Evolutionary conservation across 75 land plant species (phyloP).

Genomic region (Pinus tabuliformis): DNA sequence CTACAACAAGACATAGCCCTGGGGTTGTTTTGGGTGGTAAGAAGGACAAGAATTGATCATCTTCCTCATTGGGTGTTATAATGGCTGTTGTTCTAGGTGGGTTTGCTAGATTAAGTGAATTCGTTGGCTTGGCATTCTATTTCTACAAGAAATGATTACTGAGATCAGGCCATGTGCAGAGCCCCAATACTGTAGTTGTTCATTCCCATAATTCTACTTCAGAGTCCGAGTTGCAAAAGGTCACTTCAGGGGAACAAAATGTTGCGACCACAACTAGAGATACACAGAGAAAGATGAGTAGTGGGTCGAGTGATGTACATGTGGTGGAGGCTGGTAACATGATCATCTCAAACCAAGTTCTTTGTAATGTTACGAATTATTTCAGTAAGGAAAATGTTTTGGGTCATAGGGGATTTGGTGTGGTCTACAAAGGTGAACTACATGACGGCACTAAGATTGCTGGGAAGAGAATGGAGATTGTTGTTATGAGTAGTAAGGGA

Average conservation of each 20-base stretch:
- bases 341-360: conserved; percentile 78
- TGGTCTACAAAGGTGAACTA: conserved; percentile 69
- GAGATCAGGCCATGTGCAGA: conserved; percentile 23
- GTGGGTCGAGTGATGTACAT: conserved; percentile 31
- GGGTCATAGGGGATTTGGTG: conserved; percentile 55
- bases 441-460: conserved; percentile 84
- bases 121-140: conserved; percentile 15
- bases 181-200: conserved; percentile 33
- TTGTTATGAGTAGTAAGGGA: conserved; percentile 39
- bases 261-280: conserved; percentile 5
- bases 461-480: conserved; percentile 69
- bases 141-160: conserved; percentile 19
- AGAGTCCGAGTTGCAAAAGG: conserved; percentile 43
- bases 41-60: neutral
- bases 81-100: conserved; percentile 29
- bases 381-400: conserved; percentile 55
- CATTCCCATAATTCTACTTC: conserved; percentile 40
- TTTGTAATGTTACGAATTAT: conserved; percentile 64
- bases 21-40: neutral
- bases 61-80: conserved; percentile 18
- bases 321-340: conserved; percentile 69
- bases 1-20: neutral
- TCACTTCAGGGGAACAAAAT: too few species aligned
- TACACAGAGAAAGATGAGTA: neutral
- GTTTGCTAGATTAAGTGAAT: neutral